Evolutionary conservation across 768 basidiomycete genomes (phyloP).

Genomic region (Suillus paluster): DNA sequence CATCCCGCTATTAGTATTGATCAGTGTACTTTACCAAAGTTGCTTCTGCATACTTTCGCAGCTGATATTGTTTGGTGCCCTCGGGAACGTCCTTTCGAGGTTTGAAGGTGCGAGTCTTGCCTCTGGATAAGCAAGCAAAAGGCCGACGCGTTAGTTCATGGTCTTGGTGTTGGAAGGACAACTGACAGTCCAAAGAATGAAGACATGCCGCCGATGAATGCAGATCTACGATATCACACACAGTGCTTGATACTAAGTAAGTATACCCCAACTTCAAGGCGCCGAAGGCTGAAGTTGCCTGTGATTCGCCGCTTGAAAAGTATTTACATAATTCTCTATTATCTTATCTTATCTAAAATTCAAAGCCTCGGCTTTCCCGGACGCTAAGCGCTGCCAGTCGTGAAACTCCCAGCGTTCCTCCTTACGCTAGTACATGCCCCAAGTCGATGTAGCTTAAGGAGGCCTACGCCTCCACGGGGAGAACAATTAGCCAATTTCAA

Average conservation of each 20-base stretch:
- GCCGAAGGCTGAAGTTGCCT: background rate
- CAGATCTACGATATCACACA: conserved; percentile 13
- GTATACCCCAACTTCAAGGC: background rate
- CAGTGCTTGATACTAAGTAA: too few species aligned
- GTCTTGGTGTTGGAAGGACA: conserved; percentile 10
- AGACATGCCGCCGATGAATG: conserved; percentile 55
- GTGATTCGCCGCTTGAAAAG: conserved; percentile 2
- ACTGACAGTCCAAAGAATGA: conserved; percentile 89
- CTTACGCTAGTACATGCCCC: background rate
- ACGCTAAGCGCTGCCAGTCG: background rate
- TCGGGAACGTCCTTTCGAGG: conserved; percentile 94
- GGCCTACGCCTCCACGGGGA: too few species aligned
- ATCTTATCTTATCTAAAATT: background rate
- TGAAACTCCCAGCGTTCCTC: too few species aligned
- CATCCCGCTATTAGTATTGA: conserved; percentile 17
- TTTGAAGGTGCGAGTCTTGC: conserved; percentile 94
- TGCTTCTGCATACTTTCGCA: conserved; percentile 97
- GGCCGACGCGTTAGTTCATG: conserved; percentile 18
- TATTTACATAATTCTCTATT: background rate
- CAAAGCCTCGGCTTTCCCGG: background rate
- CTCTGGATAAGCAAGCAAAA: conserved; percentile 47
- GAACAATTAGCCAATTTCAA: background rate
- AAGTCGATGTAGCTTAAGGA: background rate
- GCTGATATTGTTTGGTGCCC: conserved; percentile 96
- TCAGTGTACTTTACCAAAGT: conserved; percentile 61